Conservation (phyloP, 2,329 filamentous ascomycete genomes). For the Aspergillus sp. region DNA sequence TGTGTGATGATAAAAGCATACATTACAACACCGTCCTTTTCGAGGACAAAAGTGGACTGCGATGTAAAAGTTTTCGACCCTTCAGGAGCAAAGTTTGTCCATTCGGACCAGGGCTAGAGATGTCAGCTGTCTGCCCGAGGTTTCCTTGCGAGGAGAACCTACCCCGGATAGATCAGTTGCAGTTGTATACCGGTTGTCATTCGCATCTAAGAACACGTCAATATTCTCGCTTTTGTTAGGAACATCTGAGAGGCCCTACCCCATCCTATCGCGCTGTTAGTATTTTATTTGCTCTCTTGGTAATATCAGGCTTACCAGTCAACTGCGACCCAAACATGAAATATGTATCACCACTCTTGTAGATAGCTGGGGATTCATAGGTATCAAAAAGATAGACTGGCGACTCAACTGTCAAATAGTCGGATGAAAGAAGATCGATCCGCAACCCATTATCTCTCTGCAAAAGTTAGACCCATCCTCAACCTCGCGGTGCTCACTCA, state of each 20-base stretch:
- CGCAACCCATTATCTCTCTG: slow-evolving; percentile 16
- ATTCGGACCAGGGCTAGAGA: slow-evolving; percentile 55
- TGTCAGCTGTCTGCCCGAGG: not conserved
- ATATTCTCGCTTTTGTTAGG: not conserved
- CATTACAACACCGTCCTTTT: slow-evolving; percentile 30
- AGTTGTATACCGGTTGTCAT: slow-evolving; percentile 63
- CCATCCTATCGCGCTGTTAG: not conserved
- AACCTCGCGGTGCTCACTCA: slow-evolving; percentile 31
- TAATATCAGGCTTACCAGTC: not conserved
- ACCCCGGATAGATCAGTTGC: slow-evolving; percentile 56
- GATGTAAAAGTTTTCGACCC: slow-evolving; percentile 60
- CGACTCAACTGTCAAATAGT: slow-evolving; percentile 26
- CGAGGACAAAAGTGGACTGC: slow-evolving; percentile 61
- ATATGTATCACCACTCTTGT: not conserved
- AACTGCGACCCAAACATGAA: not conserved
- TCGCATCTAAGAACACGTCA: not conserved
- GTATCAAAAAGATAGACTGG: not conserved
- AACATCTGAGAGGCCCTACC: not conserved
- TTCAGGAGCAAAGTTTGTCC: slow-evolving; percentile 56
- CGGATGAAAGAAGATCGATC: slow-evolving; percentile 38
- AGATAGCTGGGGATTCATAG: not conserved
- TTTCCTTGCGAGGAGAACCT: not conserved
- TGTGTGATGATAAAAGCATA: not conserved
- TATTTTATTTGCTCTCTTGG: not conserved
- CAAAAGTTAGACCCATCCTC: not conserved